Conservation (phyloP, 768 basidiomycete species). For the Mycena kentingensis region DNA sequence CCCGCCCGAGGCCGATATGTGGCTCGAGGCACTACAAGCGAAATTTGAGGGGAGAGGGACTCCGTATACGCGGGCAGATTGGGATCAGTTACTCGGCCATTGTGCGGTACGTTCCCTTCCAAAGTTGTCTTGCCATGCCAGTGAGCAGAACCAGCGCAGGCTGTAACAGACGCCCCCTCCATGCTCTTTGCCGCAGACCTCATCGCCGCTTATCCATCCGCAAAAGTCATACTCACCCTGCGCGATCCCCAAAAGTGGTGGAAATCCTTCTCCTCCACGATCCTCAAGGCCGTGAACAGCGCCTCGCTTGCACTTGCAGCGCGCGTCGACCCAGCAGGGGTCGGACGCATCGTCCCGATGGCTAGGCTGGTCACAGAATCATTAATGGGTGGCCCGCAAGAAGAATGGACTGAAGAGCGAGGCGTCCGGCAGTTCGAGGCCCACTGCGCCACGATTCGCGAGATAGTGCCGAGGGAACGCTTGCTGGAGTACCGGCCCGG, state of each 20-base stretch:
- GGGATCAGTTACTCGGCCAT: constrained; percentile 9
- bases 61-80: constrained; percentile 5
- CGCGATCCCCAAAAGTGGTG: constrained; percentile 8
- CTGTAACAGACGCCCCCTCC: constrained; percentile 8
- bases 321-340: background rate
- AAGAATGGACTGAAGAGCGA: constrained; percentile 1
- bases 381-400: too few species aligned
- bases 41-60: constrained; percentile 9
- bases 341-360: background rate
- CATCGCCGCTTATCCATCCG: constrained; percentile 10
- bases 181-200: constrained; percentile 6
- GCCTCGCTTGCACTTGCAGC: background rate
- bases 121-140: background rate
- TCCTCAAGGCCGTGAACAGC: background rate
- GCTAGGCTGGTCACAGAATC: background rate
- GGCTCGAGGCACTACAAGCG: constrained; percentile 10
- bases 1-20: constrained; percentile 6
- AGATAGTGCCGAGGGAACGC: constrained; percentile 5
- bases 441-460: constrained; percentile 6
- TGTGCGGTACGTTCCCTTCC: constrained; percentile 2
- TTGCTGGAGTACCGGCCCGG: constrained; percentile 11
- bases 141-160: background rate
- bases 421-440: constrained; percentile 3
- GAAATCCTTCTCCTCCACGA: constrained; percentile 4
- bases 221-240: constrained; percentile 8